Conservation (phyloP, 75 land plant genomes). For the Sequoia sempervirens region DNA sequence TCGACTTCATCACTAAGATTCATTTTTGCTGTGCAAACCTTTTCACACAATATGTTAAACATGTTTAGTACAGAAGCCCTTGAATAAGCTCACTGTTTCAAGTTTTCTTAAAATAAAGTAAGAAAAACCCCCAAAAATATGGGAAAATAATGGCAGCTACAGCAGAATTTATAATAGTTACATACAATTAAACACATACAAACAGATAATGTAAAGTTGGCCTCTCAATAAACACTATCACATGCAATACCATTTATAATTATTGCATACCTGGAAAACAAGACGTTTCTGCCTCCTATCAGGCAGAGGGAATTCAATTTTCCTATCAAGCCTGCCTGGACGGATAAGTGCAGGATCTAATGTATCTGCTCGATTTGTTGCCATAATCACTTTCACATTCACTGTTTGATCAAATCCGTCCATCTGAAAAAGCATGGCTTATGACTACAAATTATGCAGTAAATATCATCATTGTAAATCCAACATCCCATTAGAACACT, state of each 20-base stretch:
- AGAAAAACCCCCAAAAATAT: background rate
- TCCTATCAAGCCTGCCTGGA: constrained; percentile 85
- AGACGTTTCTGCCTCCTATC: constrained; percentile 90
- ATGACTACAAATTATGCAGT: background rate
- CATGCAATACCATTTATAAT: background rate
- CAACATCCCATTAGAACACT: background rate
- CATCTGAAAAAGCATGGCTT: constrained; percentile 46
- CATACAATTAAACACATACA: background rate
- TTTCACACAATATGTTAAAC: background rate
- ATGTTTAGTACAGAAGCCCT: background rate
- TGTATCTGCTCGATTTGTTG: constrained; percentile 86
- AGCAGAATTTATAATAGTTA: background rate
- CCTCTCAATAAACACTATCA: background rate
- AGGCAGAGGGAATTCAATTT: constrained; percentile 89
- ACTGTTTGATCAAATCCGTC: constrained; percentile 96
- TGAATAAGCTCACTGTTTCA: background rate
- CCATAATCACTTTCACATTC: constrained; percentile 97
- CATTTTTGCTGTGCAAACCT: constrained; percentile 96
- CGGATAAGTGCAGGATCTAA: constrained; percentile 87
- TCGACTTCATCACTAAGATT: constrained; percentile 93
- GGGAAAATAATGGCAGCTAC: background rate
- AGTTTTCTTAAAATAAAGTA: no score
- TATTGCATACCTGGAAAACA: constrained; percentile 65
- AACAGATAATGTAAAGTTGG: no score
- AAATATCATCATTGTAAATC: background rate